phyloP scores from a whole-genome alignment of 2,329 filamentous ascomycete genomes.

The Xylaria multiplex region DNA sequence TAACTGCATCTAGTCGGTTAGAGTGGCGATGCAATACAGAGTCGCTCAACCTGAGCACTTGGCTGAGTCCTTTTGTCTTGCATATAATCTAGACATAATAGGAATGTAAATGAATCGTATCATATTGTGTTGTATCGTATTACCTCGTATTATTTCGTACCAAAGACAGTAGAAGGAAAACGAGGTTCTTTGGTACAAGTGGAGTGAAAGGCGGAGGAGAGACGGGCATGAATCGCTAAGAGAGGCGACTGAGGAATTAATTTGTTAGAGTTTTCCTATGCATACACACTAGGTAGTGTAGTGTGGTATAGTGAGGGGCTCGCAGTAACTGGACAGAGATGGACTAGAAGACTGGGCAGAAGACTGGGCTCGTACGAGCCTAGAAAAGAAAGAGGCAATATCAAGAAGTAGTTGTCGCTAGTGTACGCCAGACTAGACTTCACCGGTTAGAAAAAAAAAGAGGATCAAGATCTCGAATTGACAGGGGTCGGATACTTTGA shows the following conservation, averaged over 20 bases:
- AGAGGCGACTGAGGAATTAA: background rate
- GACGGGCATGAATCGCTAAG: background rate
- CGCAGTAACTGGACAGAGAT: too few relatives aligned
- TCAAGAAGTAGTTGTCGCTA: background rate
- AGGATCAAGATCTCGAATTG: too few relatives aligned
- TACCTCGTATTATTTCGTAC: conserved; percentile 4
- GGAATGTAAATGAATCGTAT: conserved; percentile 13
- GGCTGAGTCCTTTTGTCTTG: too few relatives aligned
- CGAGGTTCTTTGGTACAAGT: conserved; percentile 11
- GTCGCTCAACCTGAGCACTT: background rate
- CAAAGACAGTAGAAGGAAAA: background rate
- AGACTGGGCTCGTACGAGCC: conserved; percentile 26
- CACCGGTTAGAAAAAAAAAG: too few relatives aligned
- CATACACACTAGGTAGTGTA: background rate
- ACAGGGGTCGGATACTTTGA: too few relatives aligned
- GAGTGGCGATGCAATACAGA: background rate
- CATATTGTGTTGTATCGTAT: background rate
- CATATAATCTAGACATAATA: background rate
- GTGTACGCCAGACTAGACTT: too few relatives aligned
- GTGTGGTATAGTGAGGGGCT: background rate
- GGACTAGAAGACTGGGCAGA: too few relatives aligned
- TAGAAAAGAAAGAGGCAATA: conserved; percentile 3
- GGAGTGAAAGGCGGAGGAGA: background rate
- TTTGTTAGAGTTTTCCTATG: background rate
- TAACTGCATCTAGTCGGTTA: background rate